phyloP scores from a whole-genome alignment of 306 rosid genomes.

The Vicia villosa region DNA sequence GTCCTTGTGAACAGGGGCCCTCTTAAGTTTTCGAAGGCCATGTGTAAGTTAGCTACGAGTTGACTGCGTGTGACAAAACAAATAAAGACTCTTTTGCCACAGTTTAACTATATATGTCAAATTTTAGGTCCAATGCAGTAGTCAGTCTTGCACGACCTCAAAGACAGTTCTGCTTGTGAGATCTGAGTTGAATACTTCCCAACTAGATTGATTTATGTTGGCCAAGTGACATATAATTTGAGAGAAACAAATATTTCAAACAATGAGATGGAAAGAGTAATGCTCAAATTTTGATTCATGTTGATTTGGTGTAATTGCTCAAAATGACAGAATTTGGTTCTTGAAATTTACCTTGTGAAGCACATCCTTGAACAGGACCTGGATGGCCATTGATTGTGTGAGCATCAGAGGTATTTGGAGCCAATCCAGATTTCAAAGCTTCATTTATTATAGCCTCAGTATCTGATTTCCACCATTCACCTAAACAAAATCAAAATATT shows the following conservation, averaged over 20 bases:
- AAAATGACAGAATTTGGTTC: not conserved
- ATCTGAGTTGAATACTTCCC: not conserved
- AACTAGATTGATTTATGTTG: not conserved
- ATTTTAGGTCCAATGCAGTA: no score
- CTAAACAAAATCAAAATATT: conserved; percentile 46
- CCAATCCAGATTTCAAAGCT: conserved; percentile 76
- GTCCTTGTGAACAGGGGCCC: not conserved
- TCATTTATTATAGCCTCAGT: conserved; percentile 75
- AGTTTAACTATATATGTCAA: no score
- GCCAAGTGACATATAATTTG: not conserved
- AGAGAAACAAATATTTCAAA: not conserved
- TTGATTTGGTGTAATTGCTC: not conserved
- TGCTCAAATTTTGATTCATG: conserved; percentile 6
- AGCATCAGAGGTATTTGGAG: conserved; percentile 88
- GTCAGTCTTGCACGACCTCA: no score
- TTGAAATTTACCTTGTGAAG: conserved; percentile 29
- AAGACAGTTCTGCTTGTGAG: no score
- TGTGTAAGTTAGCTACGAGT: no score
- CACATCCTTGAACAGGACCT: conserved; percentile 54
- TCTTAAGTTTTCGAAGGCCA: no score
- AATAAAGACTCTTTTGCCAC: no score
- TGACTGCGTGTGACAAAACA: no score
- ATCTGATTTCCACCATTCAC: conserved; percentile 98
- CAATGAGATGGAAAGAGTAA: not conserved
- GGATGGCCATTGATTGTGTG: conserved; percentile 80